These are phyloP conservation scores for Corymbia maculata DNA, from an alignment of 345 rosid species.

Conservation along the genomic window DNA sequence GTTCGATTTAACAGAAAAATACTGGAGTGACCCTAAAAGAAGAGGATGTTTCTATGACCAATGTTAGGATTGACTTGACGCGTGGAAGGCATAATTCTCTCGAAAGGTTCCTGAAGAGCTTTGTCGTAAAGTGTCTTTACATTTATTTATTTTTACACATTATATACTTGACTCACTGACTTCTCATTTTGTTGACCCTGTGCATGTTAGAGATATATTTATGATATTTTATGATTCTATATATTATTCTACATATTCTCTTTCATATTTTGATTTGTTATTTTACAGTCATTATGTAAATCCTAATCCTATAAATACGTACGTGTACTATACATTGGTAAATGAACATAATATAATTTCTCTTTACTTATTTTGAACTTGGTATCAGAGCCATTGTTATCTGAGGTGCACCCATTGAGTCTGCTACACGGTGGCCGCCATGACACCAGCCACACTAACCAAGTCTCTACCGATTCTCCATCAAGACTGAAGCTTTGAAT, in stretches of 20 bases:
- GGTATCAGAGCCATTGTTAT: too few species aligned
- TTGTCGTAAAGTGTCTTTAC: background rate
- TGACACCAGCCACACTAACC: fast-evolving
- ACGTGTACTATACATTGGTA: fast-evolving
- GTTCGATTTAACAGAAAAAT: slow-evolving; percentile 37
- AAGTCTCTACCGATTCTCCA: background rate
- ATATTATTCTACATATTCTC: background rate
- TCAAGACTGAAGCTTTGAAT: background rate
- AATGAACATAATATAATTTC: background rate
- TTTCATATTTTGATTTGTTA: too few species aligned
- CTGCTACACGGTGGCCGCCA: background rate
- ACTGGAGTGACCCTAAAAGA: slow-evolving; percentile 51
- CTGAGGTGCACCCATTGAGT: background rate
- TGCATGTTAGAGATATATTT: background rate
- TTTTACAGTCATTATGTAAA: too few species aligned
- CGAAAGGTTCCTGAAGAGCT: slow-evolving; percentile 42
- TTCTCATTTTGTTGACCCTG: background rate
- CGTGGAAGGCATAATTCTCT: slow-evolving; percentile 84
- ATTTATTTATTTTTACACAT: background rate
- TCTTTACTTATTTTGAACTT: too few species aligned
- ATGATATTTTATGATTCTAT: fast-evolving
- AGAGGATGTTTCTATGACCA: slow-evolving; percentile 73
- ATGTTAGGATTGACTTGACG: slow-evolving; percentile 83
- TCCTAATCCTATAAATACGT: background rate
- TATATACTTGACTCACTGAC: background rate